phyloP scores from a whole-genome alignment of 192 early-diverging fungal genomes.

The Allomyces arbusculus region DNA sequence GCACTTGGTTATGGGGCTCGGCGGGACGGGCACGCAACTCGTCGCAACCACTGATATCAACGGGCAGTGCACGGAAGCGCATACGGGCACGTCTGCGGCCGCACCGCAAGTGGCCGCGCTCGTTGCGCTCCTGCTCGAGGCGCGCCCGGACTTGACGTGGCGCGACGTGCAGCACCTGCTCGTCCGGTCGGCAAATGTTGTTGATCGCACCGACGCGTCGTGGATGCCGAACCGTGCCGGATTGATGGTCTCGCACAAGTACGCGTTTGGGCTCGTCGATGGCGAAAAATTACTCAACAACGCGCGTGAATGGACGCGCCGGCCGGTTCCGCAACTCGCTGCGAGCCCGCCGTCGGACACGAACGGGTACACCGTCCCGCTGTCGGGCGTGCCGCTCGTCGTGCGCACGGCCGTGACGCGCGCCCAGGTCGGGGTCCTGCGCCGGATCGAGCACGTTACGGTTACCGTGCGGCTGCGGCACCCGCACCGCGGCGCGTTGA shows the following conservation, averaged over 20 bases:
- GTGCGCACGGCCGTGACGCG: not conserved
- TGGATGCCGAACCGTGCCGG: conserved; percentile 31
- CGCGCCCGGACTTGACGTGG: conserved; percentile 87
- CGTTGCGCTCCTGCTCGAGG: conserved; percentile 59
- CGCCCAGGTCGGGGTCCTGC: conserved; percentile 12
- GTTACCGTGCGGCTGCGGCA: conserved; percentile 68
- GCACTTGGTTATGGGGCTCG: conserved; percentile 41
- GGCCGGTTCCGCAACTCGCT: not conserved
- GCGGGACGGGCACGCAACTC: not conserved
- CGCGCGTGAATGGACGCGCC: not conserved
- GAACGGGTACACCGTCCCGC: not conserved
- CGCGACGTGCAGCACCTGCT: conserved; percentile 79
- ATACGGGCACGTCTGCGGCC: conserved; percentile 89
- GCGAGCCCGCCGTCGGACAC: not conserved
- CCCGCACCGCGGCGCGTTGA: conserved; percentile 61
- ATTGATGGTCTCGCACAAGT: not conserved
- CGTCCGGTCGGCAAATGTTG: conserved; percentile 49
- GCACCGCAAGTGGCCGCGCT: conserved; percentile 82
- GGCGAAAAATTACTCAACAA: not conserved
- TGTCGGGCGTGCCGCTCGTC: not conserved
- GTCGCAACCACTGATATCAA: conserved; percentile 54
- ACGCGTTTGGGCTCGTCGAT: not conserved
- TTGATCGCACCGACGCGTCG: conserved; percentile 42
- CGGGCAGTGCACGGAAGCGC: conserved; percentile 45
- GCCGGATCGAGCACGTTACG: conserved; percentile 67